Base-by-base conservation (phyloP, 345 rosid species). In the Moricandia moricandioides region DNA sequence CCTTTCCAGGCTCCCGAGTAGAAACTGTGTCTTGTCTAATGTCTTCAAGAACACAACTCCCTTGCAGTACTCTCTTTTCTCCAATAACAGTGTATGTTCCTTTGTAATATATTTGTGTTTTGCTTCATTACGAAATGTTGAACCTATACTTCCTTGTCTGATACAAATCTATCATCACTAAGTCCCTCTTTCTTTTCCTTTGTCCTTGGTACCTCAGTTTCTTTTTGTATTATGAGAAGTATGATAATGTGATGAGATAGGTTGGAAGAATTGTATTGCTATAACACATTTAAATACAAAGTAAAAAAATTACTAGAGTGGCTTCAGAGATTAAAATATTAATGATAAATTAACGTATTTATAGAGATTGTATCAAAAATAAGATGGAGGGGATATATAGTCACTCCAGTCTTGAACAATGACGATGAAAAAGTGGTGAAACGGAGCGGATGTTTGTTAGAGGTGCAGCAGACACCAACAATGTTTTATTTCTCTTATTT, bases 1-100 rank as follows among this genome's bases (percentile, higher is more conserved):
- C 97, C 98, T 14, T 93, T 93, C 79, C 67, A 78, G 24, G 72
- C 82, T 34, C 77, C 72, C 17, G 39, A 78, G 40, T 63, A 52
- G 59, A 49, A 4, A 30, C 10, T 34, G 33, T 40, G 40, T 60
- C 31, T 27, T 3, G 10, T 18, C 35, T 12, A 45, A 49, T 39
- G 58, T 13, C 56, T 75, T 62, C 6, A 33, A 37, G 29, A 47
- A 52, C 30, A 35, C 49, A 64, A 64, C n/a, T 27, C 12, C 37
- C 57, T 0, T 37, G 34, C 63, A 62, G n/a, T n/a, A n/a, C 33
- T 70, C 64, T 21, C 17, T 51, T 47, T 17, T 52, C 27, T 16
- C 17, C 29, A 47, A 65, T 56, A 72, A 60, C 10, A 8, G 7
- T 11, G 1, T 63, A 14, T 68, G 21, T 51, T 72, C 56, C 43